A percentile compares a stretch with the other conserved stretches of the same genome.
phyloP scores from a whole-genome alignment of 768 basidiomycete species.

The Chalciporus sphaerocephalus region DNA sequence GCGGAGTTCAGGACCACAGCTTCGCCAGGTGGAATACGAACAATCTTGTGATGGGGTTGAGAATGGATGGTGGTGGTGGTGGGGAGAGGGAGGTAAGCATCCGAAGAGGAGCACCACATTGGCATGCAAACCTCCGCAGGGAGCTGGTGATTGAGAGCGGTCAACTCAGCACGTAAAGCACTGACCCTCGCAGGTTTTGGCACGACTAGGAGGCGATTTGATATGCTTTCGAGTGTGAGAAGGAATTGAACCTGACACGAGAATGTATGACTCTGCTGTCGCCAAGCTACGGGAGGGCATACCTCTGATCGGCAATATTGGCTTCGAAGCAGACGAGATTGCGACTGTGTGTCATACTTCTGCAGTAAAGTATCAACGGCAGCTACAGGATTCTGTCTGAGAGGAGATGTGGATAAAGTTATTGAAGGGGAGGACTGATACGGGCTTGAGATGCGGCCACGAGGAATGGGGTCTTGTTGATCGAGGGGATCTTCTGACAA shows the following conservation, averaged over 20 bases:
- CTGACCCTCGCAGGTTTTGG: conserved; percentile 93
- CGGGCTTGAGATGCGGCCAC: conserved; percentile 37
- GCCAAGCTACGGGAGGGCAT: conserved; percentile 21
- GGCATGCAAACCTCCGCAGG: conserved; percentile 94
- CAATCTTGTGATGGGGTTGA: conserved; percentile 86
- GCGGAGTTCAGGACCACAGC: conserved; percentile 98
- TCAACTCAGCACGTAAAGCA: conserved; percentile 93
- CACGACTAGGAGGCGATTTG: conserved; percentile 84
- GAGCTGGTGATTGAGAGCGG: conserved; percentile 90
- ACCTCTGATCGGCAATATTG: conserved; percentile 90
- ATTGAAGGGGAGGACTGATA: conserved; percentile 74
- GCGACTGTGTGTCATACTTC: conserved; percentile 63
- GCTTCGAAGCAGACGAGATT: conserved; percentile 69
- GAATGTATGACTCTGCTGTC: background rate
- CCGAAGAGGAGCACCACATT: conserved; percentile 80
- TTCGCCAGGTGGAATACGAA: conserved; percentile 96
- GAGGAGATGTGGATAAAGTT: conserved; percentile 42
- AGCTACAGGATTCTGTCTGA: conserved; percentile 41
- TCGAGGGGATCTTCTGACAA: conserved; percentile 73
- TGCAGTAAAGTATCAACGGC: conserved; percentile 56
- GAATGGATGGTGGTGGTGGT: conserved; percentile 32
- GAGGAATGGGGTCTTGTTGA: conserved; percentile 50
- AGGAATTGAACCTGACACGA: conserved; percentile 71
- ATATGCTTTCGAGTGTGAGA: conserved; percentile 85
- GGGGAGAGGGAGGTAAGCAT: conserved; percentile 40